These are phyloP conservation scores for Collybia mongolica DNA, from an alignment of 768 basidiomycete species.

Conservation along the genomic window DNA sequence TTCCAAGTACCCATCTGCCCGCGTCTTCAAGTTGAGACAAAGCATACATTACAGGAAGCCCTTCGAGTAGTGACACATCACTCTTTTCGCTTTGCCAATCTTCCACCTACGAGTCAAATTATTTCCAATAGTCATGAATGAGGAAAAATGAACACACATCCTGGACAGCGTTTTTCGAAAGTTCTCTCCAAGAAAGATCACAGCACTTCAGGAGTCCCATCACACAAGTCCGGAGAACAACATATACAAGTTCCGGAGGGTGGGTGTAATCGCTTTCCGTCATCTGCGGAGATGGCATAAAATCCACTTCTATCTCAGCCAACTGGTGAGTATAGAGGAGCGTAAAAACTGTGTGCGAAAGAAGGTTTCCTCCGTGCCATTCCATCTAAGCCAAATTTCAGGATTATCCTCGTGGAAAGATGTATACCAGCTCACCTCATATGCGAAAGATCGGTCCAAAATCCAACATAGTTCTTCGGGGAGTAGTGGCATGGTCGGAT, in stretches of 20 bases:
- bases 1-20: conserved; percentile 52
- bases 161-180: conserved; percentile 69
- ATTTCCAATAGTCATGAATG: conserved; percentile 5
- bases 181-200: conserved; percentile 79
- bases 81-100: conserved; percentile 92
- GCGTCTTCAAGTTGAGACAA: conserved; percentile 59
- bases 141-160: conserved; percentile 57
- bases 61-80: conserved; percentile 73
- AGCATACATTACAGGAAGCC: conserved; percentile 51
- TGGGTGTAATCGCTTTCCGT: conserved; percentile 38
- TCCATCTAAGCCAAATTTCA: conserved; percentile 56
- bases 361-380: conserved; percentile 82
- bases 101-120: conserved; percentile 54
- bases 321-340: conserved; percentile 71
- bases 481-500: conserved; percentile 60
- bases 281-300: conserved; percentile 27
- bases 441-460: conserved; percentile 71
- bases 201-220: conserved; percentile 77
- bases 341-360: conserved; percentile 87
- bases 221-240: conserved; percentile 67
- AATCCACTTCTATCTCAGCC: conserved; percentile 57
- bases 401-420: neutral
- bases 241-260: conserved; percentile 60
- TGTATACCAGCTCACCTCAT: conserved; percentile 58
- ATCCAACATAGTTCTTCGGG: conserved; percentile 90